Evolutionary conservation across 78 protist genomes (phyloP).

Genomic region (Diacronema lutheri): DNA sequence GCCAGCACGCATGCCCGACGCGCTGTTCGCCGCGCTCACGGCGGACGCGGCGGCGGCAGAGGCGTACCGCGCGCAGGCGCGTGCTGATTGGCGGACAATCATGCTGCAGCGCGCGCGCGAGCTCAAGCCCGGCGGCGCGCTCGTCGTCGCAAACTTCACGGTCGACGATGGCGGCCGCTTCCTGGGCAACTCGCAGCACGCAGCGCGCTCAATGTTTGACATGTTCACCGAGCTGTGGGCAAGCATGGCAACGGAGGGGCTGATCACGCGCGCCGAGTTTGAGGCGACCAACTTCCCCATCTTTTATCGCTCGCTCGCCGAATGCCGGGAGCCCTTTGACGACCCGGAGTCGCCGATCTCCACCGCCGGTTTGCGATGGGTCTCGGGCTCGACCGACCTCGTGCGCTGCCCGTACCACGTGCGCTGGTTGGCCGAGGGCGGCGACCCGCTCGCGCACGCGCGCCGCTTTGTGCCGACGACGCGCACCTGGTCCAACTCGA

Average conservation of each 20-base stretch:
- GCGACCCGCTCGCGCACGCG: background rate
- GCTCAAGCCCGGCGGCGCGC: background rate
- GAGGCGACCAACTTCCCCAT: conserved; percentile 7
- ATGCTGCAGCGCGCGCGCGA: background rate
- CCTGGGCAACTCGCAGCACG: background rate
- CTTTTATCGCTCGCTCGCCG: background rate
- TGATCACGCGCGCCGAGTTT: too few species aligned
- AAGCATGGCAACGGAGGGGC: background rate
- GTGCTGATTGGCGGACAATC: background rate
- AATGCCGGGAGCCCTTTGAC: background rate
- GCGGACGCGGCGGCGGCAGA: background rate
- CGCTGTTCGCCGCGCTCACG: background rate
- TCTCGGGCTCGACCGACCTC: background rate
- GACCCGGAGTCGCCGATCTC: background rate
- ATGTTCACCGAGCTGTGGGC: background rate
- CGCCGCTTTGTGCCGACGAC: background rate
- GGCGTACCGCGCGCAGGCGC: background rate
- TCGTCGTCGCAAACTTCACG: background rate
- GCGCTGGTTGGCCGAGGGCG: background rate
- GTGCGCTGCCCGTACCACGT: conserved; percentile 7
- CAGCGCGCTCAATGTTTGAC: background rate
- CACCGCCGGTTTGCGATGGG: background rate
- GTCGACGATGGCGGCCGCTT: background rate
- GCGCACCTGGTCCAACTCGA: conserved; percentile 25
- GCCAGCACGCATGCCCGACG: background rate